Percentiles rank a stretch among this genome's conserved stretches.
Evolutionary conservation across 495 filamentous ascomycete genomes (phyloP).

Genomic region (Penicillium goetzii): DNA sequence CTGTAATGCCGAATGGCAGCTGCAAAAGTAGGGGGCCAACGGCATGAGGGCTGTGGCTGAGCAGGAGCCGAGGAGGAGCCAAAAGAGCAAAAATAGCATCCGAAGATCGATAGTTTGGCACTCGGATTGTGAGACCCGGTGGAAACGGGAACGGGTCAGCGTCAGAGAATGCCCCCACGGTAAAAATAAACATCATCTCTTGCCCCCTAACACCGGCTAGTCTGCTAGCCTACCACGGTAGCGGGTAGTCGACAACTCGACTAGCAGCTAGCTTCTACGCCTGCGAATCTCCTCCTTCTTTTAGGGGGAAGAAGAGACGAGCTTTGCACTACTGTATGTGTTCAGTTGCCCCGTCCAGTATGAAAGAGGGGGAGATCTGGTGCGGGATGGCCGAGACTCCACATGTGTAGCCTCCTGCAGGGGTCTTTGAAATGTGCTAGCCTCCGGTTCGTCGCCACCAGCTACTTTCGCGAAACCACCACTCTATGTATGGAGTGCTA

Average conservation of each 20-base stretch:
- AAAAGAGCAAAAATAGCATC: constrained; percentile 2
- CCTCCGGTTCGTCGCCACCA: constrained; percentile 5
- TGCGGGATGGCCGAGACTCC: constrained; percentile 1
- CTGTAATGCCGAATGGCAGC: not conserved
- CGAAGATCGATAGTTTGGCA: constrained; percentile 4
- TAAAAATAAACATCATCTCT: constrained; percentile 2
- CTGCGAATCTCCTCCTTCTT: not conserved
- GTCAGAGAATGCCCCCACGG: constrained; percentile 2
- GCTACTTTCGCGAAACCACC: not conserved
- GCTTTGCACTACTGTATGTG: not conserved
- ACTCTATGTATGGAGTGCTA: not conserved
- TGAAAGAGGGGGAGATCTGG: not conserved
- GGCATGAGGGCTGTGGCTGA: constrained; percentile 11
- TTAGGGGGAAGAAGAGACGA: not conserved
- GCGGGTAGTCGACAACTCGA: too few relatives aligned
- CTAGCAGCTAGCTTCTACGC: not conserved
- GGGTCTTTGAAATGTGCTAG: not conserved
- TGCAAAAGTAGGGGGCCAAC: constrained; percentile 5
- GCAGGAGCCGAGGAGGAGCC: not conserved
- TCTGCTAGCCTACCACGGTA: not conserved
- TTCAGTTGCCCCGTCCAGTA: not conserved
- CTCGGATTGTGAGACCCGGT: constrained; percentile 5
- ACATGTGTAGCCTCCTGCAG: not conserved
- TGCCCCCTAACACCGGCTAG: not conserved
- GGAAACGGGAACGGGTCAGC: constrained; percentile 10